Percentiles rank a stretch among this genome's conserved stretches.
Conservation (phyloP, 306 rosid species). For the Rubus idaeus region DNA sequence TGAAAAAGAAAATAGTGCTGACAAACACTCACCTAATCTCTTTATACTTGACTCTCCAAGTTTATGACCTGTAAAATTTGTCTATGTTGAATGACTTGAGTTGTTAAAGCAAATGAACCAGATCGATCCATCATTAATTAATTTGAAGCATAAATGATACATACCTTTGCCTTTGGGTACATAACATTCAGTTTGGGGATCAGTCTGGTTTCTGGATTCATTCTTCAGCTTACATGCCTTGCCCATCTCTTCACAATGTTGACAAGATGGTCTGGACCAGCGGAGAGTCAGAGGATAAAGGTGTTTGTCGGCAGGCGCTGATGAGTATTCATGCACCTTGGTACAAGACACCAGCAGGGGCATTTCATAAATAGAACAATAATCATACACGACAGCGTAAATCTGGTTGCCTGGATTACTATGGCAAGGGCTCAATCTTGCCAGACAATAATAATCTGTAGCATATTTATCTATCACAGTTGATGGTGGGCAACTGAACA, state of each 20-base stretch:
- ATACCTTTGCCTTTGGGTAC: neutral
- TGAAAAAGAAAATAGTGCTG: no score
- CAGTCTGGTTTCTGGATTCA: neutral
- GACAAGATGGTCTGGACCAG: neutral
- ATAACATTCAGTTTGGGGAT: neutral
- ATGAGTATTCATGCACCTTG: neutral
- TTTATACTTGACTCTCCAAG: no score
- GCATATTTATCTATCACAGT: neutral
- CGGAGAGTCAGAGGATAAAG: neutral
- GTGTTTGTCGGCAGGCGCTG: no score
- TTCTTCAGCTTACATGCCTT: neutral
- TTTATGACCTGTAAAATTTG: no score
- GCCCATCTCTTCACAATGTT: neutral
- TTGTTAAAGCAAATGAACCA: no score
- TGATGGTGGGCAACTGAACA: slow-evolving; percentile 34
- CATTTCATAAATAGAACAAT: neutral
- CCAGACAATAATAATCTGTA: neutral
- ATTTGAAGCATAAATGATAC: no score
- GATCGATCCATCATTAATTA: no score
- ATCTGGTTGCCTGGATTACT: neutral
- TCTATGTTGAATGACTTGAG: no score
- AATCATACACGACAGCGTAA: no score
- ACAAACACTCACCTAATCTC: no score
- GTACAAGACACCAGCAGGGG: neutral
- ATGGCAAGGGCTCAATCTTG: neutral